Base-by-base conservation (phyloP, 352 stramenopile genomes). In the Phytophthora macrochlamydospora region DNA sequence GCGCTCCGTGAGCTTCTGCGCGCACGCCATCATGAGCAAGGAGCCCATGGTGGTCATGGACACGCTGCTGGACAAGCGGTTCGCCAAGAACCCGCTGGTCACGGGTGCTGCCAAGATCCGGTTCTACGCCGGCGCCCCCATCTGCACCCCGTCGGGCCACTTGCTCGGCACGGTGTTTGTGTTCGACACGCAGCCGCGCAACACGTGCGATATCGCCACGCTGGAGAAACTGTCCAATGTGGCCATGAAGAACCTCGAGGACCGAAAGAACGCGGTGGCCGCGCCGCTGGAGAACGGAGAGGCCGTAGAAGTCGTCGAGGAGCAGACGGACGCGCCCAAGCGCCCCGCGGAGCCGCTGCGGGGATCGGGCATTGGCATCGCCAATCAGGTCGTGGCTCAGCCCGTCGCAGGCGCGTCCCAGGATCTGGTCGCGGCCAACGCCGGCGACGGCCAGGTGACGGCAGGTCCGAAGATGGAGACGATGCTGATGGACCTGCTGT, bases 11-110 rank as follows among this genome's bases (percentile, higher is more conserved):
- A 92, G 82, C 31, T 95, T 95, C 67, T 94, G 87, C 51, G 87
- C 87, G 18, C 87, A 95, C 63, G 85, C 87, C 50, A 89, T 95
- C 66, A 94, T 95, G 83, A 93, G 84, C 6, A 94, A 95, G 67
- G 87, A 95, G 67, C 86, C 88, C 8, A 94, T 95, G 88, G 88
- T 95, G 9, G 88, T 95, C 38, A 89, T 94, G 71, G 88, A 95
- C 72, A 94, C 87, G 64, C 64, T 92, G 54, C 67, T 91, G 7
- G 87, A 95, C 76, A 93, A 93, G 73, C 83, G 87, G 14, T 95
- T 94, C 56, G 83, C 80, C 7, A 93, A 94, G 75, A 95, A 94
- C 71, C 87, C 88, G 51, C 73, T 95, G 0, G 87, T 94, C 28
- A 94, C 87, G 4, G 87, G 87, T 32, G 85, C 84, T 0, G 86